Conservation (phyloP, 805 yeast genomes). For the Allodekkera sacchari region DNA sequence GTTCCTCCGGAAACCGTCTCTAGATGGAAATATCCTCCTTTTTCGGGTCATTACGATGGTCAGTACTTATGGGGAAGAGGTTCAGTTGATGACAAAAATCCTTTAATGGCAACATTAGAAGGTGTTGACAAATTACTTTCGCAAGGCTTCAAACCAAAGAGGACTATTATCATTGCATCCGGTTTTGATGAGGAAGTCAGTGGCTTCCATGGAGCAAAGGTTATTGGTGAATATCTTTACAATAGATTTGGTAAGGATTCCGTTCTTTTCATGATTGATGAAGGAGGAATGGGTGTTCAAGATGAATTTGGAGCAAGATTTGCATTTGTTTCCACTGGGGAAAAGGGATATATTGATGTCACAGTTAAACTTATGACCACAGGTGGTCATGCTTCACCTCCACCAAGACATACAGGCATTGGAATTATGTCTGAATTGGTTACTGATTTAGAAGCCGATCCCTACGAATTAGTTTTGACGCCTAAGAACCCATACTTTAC, state of each 20-base stretch:
- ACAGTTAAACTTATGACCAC: constrained; percentile 43
- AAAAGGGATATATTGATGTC: constrained; percentile 45
- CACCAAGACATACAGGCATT: constrained; percentile 71
- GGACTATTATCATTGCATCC: constrained; percentile 53
- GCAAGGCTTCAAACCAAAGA: constrained; percentile 44
- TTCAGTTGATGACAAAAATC: constrained; percentile 60
- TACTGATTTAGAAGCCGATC: constrained; percentile 43
- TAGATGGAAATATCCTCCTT: constrained; percentile 63
- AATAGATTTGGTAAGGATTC: constrained; percentile 51
- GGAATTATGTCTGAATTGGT: constrained; percentile 59
- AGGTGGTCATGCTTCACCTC: constrained; percentile 79
- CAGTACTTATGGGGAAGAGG: constrained; percentile 67
- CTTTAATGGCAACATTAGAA: constrained; percentile 55
- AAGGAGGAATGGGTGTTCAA: constrained; percentile 42
- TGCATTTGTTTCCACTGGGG: constrained; percentile 50
- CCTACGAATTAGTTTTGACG: constrained; percentile 38
- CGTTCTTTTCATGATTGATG: constrained; percentile 59
- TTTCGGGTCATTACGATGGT: constrained; percentile 56
- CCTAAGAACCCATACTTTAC: constrained; percentile 49
- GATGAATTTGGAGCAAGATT: constrained; percentile 36
- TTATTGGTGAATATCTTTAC: constrained; percentile 36
- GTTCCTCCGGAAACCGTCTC: constrained; percentile 48
- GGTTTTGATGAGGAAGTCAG: constrained; percentile 75
- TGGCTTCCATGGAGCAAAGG: constrained; percentile 55
- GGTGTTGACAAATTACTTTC: constrained; percentile 46